A percentile compares a stretch with the other conserved stretches of the same genome.
phyloP scores from a whole-genome alignment of 768 basidiomycete genomes.

The Dentipellis fragilis region DNA sequence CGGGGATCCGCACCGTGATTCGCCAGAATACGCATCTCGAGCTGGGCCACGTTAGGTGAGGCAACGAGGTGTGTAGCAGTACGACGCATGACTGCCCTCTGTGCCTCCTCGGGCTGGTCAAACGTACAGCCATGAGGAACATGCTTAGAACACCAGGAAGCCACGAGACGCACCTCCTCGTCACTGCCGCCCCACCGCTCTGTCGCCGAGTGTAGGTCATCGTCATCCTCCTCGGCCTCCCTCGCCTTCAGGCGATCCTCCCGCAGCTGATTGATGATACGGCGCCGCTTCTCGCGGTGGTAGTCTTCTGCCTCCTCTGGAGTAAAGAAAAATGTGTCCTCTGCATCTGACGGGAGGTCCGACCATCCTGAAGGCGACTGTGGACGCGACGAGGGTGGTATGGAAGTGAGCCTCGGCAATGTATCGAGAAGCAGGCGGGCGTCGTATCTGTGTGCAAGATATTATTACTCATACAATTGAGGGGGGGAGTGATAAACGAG shows the following conservation, averaged over 20 bases:
- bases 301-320: constrained; percentile 59
- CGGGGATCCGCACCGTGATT: constrained; percentile 72
- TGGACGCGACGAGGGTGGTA: constrained; percentile 16
- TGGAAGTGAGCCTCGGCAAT: constrained; percentile 18
- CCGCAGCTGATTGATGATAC: constrained; percentile 44
- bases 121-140: background rate
- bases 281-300: constrained; percentile 55
- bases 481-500: constrained; percentile 1
- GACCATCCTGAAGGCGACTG: constrained; percentile 64
- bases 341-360: constrained; percentile 75
- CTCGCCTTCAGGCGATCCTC: constrained; percentile 61
- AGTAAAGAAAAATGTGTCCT: constrained; percentile 77
- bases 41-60: constrained; percentile 69
- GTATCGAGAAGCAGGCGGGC: constrained; percentile 64
- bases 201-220: background rate
- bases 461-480: background rate
- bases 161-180: constrained; percentile 43
- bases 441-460: constrained; percentile 53
- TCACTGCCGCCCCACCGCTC: constrained; percentile 61
- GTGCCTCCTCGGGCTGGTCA: constrained; percentile 45
- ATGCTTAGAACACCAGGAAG: background rate
- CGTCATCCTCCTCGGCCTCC: constrained; percentile 21
- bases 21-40: constrained; percentile 84
- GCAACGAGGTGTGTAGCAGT: constrained; percentile 61
- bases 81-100: constrained; percentile 59